phyloP scores from a whole-genome alignment of 257 asterid species.

The Cinchona pubescens region DNA sequence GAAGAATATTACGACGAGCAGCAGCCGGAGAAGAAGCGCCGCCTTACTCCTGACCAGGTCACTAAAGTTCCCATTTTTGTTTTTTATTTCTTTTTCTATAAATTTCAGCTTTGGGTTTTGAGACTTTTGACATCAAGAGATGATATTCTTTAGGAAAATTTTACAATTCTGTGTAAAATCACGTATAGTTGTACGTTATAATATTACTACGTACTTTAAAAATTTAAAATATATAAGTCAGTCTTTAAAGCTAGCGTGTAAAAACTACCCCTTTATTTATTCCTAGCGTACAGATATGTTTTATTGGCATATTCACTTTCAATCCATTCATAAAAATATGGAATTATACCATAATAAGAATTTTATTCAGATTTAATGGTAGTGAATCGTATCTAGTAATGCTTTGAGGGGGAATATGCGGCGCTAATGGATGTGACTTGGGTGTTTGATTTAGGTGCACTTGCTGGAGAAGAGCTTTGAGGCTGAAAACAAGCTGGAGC shows the following conservation, averaged over 20 bases:
- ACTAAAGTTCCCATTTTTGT: background rate
- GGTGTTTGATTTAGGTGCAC: conserved; percentile 55
- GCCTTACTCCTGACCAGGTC: conserved; percentile 92
- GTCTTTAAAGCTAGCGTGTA: too few species aligned
- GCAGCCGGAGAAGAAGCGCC: conserved; percentile 94
- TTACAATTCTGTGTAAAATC: too few species aligned
- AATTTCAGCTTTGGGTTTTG: background rate
- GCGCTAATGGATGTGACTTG: background rate
- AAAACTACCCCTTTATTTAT: too few species aligned
- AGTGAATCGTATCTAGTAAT: background rate
- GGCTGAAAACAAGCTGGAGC: conserved; percentile 95
- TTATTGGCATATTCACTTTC: conserved; percentile 15
- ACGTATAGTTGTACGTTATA: too few species aligned
- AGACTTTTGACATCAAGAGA: background rate
- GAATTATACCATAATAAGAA: background rate
- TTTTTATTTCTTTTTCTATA: background rate
- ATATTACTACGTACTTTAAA: too few species aligned
- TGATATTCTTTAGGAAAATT: background rate
- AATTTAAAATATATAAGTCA: too few species aligned
- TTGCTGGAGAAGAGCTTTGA: conserved; percentile 95
- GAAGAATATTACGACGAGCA: conserved; percentile 94
- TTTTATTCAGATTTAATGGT: background rate
- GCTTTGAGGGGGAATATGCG: background rate
- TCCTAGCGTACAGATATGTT: too few species aligned
- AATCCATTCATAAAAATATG: background rate